These are phyloP conservation scores for Cladophialophora immunda DNA, from an alignment of 2,329 filamentous ascomycete species.

Conservation along the genomic window DNA sequence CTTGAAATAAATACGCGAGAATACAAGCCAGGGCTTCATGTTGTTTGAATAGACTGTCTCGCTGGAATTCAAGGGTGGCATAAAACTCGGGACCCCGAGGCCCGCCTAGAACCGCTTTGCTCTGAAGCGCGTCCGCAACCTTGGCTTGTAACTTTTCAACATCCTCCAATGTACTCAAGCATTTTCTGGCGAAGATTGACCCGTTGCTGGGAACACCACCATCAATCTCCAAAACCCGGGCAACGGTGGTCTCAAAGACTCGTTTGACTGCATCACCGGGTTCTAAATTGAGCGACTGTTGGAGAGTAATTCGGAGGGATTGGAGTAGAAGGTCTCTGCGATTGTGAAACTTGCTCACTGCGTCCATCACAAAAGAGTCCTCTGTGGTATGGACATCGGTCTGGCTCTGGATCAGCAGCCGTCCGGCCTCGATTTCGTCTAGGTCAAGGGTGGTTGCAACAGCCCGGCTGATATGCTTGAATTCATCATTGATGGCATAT, in stretches of 20 bases:
- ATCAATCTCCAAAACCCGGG: slow-evolving; percentile 67
- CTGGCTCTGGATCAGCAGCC: slow-evolving; percentile 76
- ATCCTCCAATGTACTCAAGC: slow-evolving; percentile 76
- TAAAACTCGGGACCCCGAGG: slow-evolving; percentile 69
- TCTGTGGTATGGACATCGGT: slow-evolving; percentile 67
- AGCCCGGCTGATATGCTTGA: slow-evolving; percentile 81
- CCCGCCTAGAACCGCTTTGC: slow-evolving; percentile 77
- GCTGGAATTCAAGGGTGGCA: slow-evolving; percentile 82
- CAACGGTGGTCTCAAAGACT: slow-evolving; percentile 61
- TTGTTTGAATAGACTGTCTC: slow-evolving; percentile 81
- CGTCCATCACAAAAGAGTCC: slow-evolving; percentile 76
- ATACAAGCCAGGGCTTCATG: slow-evolving; percentile 90
- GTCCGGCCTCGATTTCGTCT: slow-evolving; percentile 85
- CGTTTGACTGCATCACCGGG: slow-evolving; percentile 57
- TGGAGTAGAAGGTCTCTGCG: slow-evolving; percentile 84
- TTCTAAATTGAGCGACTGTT: slow-evolving; percentile 71
- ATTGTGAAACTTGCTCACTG: slow-evolving; percentile 87
- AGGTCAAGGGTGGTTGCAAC: slow-evolving; percentile 89
- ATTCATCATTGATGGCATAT: slow-evolving; percentile 84
- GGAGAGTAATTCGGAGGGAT: slow-evolving; percentile 80
- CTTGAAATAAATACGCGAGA: slow-evolving; percentile 79
- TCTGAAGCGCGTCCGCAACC: slow-evolving; percentile 78
- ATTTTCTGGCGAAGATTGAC: slow-evolving; percentile 75
- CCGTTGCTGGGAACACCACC: slow-evolving; percentile 58
- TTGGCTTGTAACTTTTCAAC: slow-evolving; percentile 80